Evolutionary conservation across 768 basidiomycete genomes (phyloP).

Genomic region (Naematelia encephala): DNA sequence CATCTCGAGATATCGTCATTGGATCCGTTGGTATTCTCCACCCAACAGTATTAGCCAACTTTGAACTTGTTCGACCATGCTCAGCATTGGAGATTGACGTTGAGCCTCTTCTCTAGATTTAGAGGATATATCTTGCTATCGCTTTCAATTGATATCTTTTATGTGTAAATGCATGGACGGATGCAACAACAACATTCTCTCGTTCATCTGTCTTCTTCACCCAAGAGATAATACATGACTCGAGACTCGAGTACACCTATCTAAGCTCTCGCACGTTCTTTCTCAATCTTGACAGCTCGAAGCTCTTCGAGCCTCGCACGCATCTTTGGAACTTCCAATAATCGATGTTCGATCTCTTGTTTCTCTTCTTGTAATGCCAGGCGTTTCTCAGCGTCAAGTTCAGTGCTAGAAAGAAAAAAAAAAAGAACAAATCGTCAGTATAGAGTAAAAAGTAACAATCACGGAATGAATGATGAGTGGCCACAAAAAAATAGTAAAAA

Average conservation of each 20-base stretch:
- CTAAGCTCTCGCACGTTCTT: slow-evolving; percentile 13
- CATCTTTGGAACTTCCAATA: slow-evolving; percentile 88
- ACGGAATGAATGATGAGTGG: too few species aligned
- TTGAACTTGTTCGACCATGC: slow-evolving; percentile 91
- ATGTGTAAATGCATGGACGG: too few species aligned
- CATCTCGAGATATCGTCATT: slow-evolving; percentile 63
- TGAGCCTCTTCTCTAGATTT: slow-evolving; percentile 76
- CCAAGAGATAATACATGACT: too few species aligned
- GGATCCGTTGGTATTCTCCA: slow-evolving; percentile 92
- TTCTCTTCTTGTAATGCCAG: slow-evolving; percentile 92
- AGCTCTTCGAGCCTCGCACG: slow-evolving; percentile 70
- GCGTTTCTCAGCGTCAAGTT: slow-evolving; percentile 82
- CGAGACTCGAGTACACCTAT: too few species aligned
- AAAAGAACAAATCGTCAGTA: too few species aligned
- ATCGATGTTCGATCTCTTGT: slow-evolving; percentile 75
- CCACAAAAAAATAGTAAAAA: slow-evolving; percentile 2
- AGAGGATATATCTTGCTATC: background rate
- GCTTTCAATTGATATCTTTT: too few species aligned
- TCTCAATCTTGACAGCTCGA: slow-evolving; percentile 50
- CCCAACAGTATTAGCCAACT: slow-evolving; percentile 83
- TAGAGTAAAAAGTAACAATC: too few species aligned
- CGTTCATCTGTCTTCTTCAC: background rate
- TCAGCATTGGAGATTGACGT: slow-evolving; percentile 90
- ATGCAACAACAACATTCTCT: background rate
- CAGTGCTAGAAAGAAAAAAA: too few species aligned